Conservation (phyloP, 2,329 filamentous ascomycete species). For the Nemania abortiva region DNA sequence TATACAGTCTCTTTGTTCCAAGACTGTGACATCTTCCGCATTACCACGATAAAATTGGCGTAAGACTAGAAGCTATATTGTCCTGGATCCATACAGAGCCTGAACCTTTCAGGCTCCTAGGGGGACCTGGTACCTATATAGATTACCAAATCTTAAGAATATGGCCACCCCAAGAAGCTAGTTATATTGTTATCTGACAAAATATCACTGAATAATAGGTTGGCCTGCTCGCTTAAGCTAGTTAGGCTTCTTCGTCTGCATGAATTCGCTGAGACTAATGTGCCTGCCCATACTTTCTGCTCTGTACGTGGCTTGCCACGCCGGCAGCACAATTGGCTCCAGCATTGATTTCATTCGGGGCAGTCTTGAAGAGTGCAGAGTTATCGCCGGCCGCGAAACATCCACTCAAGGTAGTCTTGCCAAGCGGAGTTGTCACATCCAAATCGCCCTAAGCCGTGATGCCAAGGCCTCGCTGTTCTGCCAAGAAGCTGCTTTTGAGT, state of each 20-base stretch:
- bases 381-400: constrained; percentile 30
- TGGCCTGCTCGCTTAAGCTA: no score
- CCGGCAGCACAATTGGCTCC: not conserved
- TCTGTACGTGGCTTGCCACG: not conserved
- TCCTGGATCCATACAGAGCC: no score
- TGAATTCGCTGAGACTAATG: constrained; percentile 2
- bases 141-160: no score
- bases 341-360: not conserved
- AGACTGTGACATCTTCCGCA: no score
- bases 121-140: no score
- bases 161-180: no score
- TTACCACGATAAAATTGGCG: no score
- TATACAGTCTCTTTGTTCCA: no score
- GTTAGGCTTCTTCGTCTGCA: constrained; percentile 2
- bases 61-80: no score
- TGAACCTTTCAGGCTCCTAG: no score
- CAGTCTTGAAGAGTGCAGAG: not conserved
- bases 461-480: constrained; percentile 59
- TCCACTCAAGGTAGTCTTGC: constrained; percentile 55
- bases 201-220: no score
- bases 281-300: constrained; percentile 4
- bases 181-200: no score
- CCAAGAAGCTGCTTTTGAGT: constrained; percentile 55
- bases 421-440: constrained; percentile 43
- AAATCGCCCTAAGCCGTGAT: constrained; percentile 54